A percentile compares a stretch with the other conserved stretches of the same genome.
Evolutionary conservation across 352 stramenopile genomes (phyloP).

Genomic region (Pythium phragmitis): DNA sequence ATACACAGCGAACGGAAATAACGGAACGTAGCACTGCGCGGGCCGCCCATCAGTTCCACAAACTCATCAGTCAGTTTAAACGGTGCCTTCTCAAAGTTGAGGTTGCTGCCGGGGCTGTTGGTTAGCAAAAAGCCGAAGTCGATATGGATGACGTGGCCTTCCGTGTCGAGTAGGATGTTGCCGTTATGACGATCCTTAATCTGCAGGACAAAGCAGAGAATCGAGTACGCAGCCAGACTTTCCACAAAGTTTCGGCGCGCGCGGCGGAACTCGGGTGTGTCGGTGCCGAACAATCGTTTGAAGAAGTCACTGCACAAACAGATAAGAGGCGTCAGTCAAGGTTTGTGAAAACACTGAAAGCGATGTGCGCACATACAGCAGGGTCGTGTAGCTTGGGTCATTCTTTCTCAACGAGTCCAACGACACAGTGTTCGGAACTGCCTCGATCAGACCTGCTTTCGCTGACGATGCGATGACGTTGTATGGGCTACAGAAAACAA

Average conservation of each 20-base stretch:
- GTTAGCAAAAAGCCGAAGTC: slow-evolving; percentile 99
- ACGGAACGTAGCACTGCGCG: slow-evolving; percentile 89
- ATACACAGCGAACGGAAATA: slow-evolving; percentile 97
- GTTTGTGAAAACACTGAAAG: slow-evolving; percentile 38
- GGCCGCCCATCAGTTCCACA: slow-evolving; percentile 94
- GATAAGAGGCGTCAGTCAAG: slow-evolving; percentile 37
- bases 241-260: slow-evolving; percentile 88
- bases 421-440: slow-evolving; percentile 95
- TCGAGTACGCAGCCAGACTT: slow-evolving; percentile 95
- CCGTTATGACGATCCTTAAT: slow-evolving; percentile 99
- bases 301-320: slow-evolving; percentile 89
- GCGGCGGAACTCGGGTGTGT: slow-evolving; percentile 73
- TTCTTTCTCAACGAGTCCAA: slow-evolving; percentile 97
- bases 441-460: slow-evolving; percentile 95
- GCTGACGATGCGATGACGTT: slow-evolving; percentile 95
- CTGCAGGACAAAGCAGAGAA: slow-evolving; percentile 97
- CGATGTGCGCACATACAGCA: slow-evolving; percentile 74
- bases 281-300: slow-evolving; percentile 87
- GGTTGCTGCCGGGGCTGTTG: slow-evolving; percentile 93
- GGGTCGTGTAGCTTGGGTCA: slow-evolving; percentile 72
- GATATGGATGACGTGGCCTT: slow-evolving; percentile 98
- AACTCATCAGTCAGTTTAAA: slow-evolving; percentile 98
- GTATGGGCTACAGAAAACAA: slow-evolving; percentile 86
- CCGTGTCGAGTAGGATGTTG: slow-evolving; percentile 98
- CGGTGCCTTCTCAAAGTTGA: slow-evolving; percentile 95